phyloP scores from a whole-genome alignment of 306 rosid genomes.

The Glycyrrhiza uralensis region DNA sequence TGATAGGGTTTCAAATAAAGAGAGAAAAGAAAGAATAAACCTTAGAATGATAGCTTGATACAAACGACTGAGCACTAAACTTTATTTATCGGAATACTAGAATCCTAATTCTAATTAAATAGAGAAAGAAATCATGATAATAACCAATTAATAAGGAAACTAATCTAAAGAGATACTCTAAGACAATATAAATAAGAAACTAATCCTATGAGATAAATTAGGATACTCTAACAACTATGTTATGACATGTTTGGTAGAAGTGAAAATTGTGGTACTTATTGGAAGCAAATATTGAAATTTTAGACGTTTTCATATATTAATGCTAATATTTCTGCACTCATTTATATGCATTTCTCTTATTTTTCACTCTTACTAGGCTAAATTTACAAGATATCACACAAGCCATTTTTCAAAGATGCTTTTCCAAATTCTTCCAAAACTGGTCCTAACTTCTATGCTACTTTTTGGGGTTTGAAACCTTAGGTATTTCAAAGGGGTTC shows the following conservation, averaged over 20 bases:
- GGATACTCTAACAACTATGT: too few species aligned
- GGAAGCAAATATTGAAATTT: not conserved
- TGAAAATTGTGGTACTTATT: not conserved
- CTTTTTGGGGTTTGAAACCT: not conserved
- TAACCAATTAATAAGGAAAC: too few species aligned
- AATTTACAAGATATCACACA: not conserved
- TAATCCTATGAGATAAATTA: too few species aligned
- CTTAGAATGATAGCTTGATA: too few species aligned
- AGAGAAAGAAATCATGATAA: too few species aligned
- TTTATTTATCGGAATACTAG: too few species aligned
- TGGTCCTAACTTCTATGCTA: not conserved
- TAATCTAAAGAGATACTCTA: too few species aligned
- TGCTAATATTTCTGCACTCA: not conserved
- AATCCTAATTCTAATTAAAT: too few species aligned
- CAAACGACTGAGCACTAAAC: too few species aligned
- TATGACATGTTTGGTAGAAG: not conserved
- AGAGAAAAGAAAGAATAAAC: too few species aligned
- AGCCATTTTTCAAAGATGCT: not conserved
- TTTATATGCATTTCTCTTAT: not conserved
- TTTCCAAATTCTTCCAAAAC: not conserved
- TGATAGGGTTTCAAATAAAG: too few species aligned
- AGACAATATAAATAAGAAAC: too few species aligned
- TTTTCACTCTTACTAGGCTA: conserved; percentile 9
- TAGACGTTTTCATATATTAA: not conserved
- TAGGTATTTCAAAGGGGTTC: conserved; percentile 24